Percentiles rank a stretch among this genome's conserved stretches.
These are phyloP conservation scores for Chiua virens DNA, from an alignment of 768 basidiomycete genomes.

Conservation along the genomic window DNA sequence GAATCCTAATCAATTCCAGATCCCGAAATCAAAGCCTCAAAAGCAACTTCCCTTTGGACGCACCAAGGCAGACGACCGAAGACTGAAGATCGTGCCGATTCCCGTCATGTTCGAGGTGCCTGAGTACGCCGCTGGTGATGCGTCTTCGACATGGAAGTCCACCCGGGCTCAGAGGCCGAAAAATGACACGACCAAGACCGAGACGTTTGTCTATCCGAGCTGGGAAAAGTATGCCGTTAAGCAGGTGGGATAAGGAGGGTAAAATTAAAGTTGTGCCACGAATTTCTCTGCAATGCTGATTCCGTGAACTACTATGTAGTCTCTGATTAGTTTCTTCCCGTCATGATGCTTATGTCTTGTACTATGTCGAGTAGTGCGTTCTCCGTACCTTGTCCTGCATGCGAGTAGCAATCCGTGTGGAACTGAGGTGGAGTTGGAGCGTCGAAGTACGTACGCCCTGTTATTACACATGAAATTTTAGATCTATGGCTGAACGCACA, in stretches of 20 bases:
- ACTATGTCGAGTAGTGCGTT: too few relatives aligned
- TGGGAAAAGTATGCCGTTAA: slow-evolving; percentile 68
- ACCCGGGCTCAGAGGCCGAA: slow-evolving; percentile 24
- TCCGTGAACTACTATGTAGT: too few relatives aligned
- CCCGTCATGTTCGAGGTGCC: slow-evolving; percentile 44
- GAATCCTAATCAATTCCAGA: slow-evolving; percentile 34
- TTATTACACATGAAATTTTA: too few relatives aligned
- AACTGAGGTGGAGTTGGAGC: too few relatives aligned
- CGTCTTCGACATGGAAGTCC: slow-evolving; percentile 27
- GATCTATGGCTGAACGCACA: too few relatives aligned
- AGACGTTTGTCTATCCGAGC: slow-evolving; percentile 54
- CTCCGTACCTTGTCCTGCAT: too few relatives aligned
- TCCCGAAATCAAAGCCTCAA: slow-evolving; percentile 40
- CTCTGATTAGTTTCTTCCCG: too few relatives aligned
- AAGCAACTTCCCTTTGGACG: slow-evolving; percentile 55
- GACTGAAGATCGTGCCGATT: slow-evolving; percentile 51
- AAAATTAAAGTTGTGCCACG: not conserved
- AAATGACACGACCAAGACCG: slow-evolving; percentile 37
- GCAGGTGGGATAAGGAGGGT: slow-evolving; percentile 22
- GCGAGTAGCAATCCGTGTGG: too few relatives aligned
- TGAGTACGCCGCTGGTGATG: slow-evolving; percentile 15
- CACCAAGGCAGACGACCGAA: slow-evolving; percentile 50
- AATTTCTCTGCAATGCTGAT: not conserved
- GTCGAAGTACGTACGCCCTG: too few relatives aligned
- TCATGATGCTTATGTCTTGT: too few relatives aligned